phyloP scores from a whole-genome alignment of 768 basidiomycete genomes.

The Collybia sp. region DNA sequence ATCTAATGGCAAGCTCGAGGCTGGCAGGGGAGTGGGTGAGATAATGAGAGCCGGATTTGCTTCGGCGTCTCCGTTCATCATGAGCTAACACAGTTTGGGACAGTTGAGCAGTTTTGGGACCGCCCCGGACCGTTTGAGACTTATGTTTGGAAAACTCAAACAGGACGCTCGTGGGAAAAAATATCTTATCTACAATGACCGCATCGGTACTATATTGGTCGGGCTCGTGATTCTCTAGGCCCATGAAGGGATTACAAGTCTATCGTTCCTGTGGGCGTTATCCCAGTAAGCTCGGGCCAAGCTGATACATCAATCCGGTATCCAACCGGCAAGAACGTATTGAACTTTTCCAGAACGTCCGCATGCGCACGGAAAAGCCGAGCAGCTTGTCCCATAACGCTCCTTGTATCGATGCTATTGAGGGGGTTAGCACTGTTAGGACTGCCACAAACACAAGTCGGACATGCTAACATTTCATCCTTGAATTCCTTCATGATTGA shows the following conservation, averaged over 20 bases:
- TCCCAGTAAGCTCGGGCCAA: constrained; percentile 77
- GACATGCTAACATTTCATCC: constrained; percentile 71
- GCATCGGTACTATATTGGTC: no score
- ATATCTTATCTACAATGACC: no score
- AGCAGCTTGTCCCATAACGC: constrained; percentile 94
- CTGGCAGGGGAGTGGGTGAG: no score
- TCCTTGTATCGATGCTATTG: constrained; percentile 90
- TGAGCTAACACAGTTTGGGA: no score
- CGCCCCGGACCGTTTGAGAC: no score
- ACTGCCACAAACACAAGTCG: constrained; percentile 9
- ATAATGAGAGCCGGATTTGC: no score
- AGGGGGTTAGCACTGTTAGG: constrained; percentile 11
- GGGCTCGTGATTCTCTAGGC: no score
- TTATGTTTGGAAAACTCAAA: no score
- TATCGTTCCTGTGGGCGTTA: constrained; percentile 64
- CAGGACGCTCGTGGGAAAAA: no score
- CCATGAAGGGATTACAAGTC: no score
- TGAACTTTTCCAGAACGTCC: constrained; percentile 91
- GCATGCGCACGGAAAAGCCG: constrained; percentile 90
- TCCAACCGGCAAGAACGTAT: constrained; percentile 92
- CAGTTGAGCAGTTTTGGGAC: no score
- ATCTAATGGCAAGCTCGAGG: constrained; percentile 14
- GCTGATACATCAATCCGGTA: constrained; percentile 87
- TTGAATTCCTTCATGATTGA: constrained; percentile 99
- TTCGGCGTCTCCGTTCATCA: no score